Evolutionary conservation across 441 rosid genomes (phyloP), one percentile per base, ranked within the genome.

Genomic region (Mallotus repandus): DNA sequence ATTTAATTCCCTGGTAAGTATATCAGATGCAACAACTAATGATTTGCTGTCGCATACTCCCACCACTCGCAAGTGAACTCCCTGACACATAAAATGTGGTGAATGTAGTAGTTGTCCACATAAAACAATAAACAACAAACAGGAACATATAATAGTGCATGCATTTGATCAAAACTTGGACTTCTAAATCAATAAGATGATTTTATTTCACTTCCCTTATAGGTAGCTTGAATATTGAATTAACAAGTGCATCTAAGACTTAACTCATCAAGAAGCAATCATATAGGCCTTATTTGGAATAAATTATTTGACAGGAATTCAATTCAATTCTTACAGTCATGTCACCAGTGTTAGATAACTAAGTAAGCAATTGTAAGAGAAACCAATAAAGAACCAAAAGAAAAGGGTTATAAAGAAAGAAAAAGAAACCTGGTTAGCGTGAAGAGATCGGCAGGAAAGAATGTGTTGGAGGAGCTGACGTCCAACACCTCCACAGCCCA

Each of bases 401-500:
- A 12, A 54, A 59, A 7, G 22, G n/a, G n/a, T n/a, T n/a, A n/a
- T n/a, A 50, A n/a, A 7, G 12, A 25, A 9, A 21, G 15, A 22
- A 10, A 50, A 69, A 35, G 4, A 4, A 49, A 93, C 98, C 87
- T 86, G 83, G 2, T 78, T 75, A 69, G 91, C 84, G 72, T 95
- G 98, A 72, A 95, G 89, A 32, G 96, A 89, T 86, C 98, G 81
- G 81, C 89, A 91, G 77, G 92, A 91, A 80, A 91, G 83, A 73
- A 89, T 89, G 88, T 91, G 98, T 57, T 80, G 91, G 78, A 93
- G 89, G 74, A 95, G 90, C 50, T 91, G 87, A 18, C 96, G 88
- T 25, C 99, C 99, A 60, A 95, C 99, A 75, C 91, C 97, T 63
- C 99, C 97, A 38, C 97, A 89, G 0, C 97, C 98, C 81, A 93